Base-by-base conservation (phyloP, 192 early-diverging fungal genomes). In the Pilaira anomala region DNA sequence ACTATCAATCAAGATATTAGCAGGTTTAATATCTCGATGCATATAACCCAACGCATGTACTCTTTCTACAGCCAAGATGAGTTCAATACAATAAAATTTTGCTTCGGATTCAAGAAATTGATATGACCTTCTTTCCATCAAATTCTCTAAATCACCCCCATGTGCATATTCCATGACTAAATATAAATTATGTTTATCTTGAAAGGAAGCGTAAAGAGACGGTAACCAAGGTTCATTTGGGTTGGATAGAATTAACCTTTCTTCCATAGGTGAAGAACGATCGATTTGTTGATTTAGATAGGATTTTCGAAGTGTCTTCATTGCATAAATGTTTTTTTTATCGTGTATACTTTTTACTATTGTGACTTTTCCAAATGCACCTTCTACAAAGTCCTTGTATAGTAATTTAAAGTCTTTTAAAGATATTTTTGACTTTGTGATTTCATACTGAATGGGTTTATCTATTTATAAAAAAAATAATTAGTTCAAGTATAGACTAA, bases 121-220 rank as follows among this genome's bases (percentile, higher is more conserved):
- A 68, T 82, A 72, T 73, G 94, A 86, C 74, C 91, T 84, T 73
- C 94, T 83, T 76, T 97, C 91, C 28, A 98, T 80, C 76, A 97
- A 78, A 65, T 88, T 92, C 73, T 96, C 88, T 68, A 99, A 74
- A 65, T 99, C 96, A 28, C 97, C 97, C 48, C 97, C 97, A 4
- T 93, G 88, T 46, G 91, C 81, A 80, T 94, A 99, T 73, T 98
- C 96, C 95, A 99, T 97, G 25, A 97, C 91, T 30, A 99, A 66
- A 72, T 98, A 99, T 33, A 98, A 81, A 72, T 91, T 84, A 25
- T 88, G 77, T 21, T 83, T 75, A 76, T 96, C 95, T 74, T 99
- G 95, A 51, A 91, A 91, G 7, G 90, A 75, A 22, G 85, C 83
- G 62, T 91, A 80, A n/a, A 91, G 66, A 11, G 65, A 72, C 0